A percentile compares a stretch with the other conserved stretches of the same genome.
phyloP scores from a whole-genome alignment of 2,329 filamentous ascomycete genomes.

The Blumeriella jaapii region DNA sequence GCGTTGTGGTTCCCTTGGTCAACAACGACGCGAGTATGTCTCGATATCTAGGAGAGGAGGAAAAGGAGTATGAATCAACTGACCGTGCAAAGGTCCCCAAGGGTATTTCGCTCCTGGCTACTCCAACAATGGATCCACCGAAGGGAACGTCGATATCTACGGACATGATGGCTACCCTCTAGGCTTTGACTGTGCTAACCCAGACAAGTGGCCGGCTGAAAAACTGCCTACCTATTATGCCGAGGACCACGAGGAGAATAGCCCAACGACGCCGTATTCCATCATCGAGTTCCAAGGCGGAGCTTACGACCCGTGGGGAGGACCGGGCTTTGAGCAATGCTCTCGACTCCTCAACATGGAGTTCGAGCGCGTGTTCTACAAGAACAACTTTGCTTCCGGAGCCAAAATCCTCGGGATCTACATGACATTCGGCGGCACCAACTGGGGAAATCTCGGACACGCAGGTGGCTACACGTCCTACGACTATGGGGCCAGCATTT shows the following conservation, averaged over 20 bases:
- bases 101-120: constrained; percentile 24
- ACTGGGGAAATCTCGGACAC: constrained; percentile 72
- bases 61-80: neutral
- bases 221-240: constrained; percentile 45
- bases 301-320: constrained; percentile 65
- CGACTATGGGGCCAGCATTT: constrained; percentile 49
- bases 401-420: constrained; percentile 61
- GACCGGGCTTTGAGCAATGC: constrained; percentile 53
- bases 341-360: constrained; percentile 55
- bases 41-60: neutral
- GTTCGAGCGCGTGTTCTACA: constrained; percentile 69
- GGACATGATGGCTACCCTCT: constrained; percentile 34
- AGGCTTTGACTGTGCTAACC: constrained; percentile 35
- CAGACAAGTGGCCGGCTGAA: constrained; percentile 44
- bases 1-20: constrained; percentile 63
- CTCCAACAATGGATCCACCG: constrained; percentile 20
- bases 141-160: constrained; percentile 26
- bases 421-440: constrained; percentile 69
- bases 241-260: constrained; percentile 43
- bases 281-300: constrained; percentile 57
- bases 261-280: constrained; percentile 53
- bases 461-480: constrained; percentile 51
- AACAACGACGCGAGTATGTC: constrained; percentile 52
- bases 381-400: constrained; percentile 58
- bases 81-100: constrained; percentile 10